A percentile compares a stretch with the other conserved stretches of the same genome.
These are phyloP conservation scores for Magnaporthiopsis incrustans DNA, from an alignment of 2,329 filamentous ascomycete species.

Conservation along the genomic window DNA sequence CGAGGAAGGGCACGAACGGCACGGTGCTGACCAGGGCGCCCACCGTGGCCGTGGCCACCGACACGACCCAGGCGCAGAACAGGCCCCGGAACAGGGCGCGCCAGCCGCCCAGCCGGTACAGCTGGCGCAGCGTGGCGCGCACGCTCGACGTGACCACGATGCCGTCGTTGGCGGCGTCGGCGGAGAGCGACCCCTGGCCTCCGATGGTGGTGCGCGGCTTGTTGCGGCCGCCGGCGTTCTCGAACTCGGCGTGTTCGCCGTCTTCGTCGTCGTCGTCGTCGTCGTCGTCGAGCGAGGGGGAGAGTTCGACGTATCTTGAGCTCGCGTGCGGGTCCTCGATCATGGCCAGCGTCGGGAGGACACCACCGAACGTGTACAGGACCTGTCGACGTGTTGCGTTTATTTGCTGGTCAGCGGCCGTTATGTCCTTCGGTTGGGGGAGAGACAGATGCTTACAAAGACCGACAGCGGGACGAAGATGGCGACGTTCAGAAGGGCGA, in stretches of 20 bases:
- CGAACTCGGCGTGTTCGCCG: conserved; percentile 18
- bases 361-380: conserved; percentile 38
- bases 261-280: conserved; percentile 25
- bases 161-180: conserved; percentile 21
- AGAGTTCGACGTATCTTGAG: conserved; percentile 44
- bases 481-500: neutral
- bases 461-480: neutral
- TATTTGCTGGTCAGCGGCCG: conserved; percentile 10
- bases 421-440: too few relatives aligned
- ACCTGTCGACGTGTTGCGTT: conserved; percentile 25
- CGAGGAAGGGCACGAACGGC: conserved; percentile 27
- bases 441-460: neutral
- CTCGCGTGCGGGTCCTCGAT: conserved; percentile 47
- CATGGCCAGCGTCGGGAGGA: conserved; percentile 49
- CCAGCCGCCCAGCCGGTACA: conserved; percentile 57
- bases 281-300: conserved; percentile 24
- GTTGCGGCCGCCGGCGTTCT: conserved; percentile 22
- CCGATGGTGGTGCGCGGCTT: conserved; percentile 20
- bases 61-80: conserved; percentile 35
- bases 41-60: conserved; percentile 24
- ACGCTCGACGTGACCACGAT: conserved; percentile 38
- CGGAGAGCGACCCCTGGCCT: conserved; percentile 11
- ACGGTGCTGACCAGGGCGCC: conserved; percentile 34
- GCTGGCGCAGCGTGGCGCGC: conserved; percentile 41
- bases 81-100: conserved; percentile 64